phyloP scores from a whole-genome alignment of 495 filamentous ascomycete genomes.

The Aspergillus indologenus region DNA sequence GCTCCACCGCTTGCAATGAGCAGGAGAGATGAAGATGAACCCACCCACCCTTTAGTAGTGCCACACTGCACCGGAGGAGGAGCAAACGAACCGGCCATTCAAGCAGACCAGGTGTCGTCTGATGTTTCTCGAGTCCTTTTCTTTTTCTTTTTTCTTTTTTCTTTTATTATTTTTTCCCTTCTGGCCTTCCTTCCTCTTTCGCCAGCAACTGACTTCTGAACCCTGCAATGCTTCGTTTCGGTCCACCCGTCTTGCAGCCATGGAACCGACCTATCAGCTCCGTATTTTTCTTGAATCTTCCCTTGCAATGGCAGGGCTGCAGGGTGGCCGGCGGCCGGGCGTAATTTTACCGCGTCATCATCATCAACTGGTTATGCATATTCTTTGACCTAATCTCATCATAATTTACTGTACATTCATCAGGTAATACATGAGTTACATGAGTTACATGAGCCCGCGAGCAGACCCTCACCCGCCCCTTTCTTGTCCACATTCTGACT shows the following conservation, averaged over 20 bases:
- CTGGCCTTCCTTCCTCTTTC: neutral
- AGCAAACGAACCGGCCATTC: conserved; percentile 3
- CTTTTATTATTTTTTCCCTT: no score
- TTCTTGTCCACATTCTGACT: no score
- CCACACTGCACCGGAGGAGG: neutral
- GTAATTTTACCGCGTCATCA: conserved; percentile 8
- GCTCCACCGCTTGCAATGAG: conserved; percentile 12
- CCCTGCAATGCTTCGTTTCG: conserved; percentile 24
- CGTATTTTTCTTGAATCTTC: conserved; percentile 7
- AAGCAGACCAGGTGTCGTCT: conserved; percentile 8
- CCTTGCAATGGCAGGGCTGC: conserved; percentile 24
- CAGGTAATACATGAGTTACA: neutral
- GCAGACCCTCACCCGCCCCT: no score
- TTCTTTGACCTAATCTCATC: conserved; percentile 2
- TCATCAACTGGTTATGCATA: no score
- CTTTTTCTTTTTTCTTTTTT: no score
- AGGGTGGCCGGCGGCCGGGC: conserved; percentile 5
- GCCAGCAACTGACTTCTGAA: conserved; percentile 11
- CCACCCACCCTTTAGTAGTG: neutral
- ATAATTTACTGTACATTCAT: neutral
- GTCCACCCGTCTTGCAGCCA: conserved; percentile 15
- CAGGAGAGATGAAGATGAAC: conserved; percentile 12
- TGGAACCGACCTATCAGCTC: conserved; percentile 17
- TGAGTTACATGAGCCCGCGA: no score
- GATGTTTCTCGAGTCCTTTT: conserved; percentile 9